Conservation (phyloP, 257 asterid species). For the Fraxinus pennsylvanica region DNA sequence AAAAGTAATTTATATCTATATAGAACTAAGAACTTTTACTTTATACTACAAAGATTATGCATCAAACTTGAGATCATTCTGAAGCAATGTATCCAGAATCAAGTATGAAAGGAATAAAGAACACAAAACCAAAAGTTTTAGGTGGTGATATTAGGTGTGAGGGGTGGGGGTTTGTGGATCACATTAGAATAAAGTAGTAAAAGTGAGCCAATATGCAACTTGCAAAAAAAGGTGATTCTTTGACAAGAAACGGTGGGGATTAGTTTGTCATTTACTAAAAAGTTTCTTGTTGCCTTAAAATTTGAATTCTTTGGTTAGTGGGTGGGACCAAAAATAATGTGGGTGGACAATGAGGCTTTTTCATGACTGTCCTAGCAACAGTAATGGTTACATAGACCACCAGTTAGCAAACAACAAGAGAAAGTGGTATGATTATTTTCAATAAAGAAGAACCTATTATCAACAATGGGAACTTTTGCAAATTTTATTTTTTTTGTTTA, state of each 20-base stretch:
- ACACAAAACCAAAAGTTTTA: slow-evolving; percentile 10
- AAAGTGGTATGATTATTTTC: slow-evolving; percentile 11
- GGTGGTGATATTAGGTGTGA: not conserved
- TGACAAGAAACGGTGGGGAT: slow-evolving; percentile 43
- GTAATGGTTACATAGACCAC: slow-evolving; percentile 18
- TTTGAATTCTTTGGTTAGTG: slow-evolving; percentile 34
- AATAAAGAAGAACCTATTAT: no score
- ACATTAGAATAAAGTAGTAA: slow-evolving; percentile 42
- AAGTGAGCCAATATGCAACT: slow-evolving; percentile 44
- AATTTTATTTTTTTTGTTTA: no score
- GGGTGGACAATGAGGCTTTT: slow-evolving; percentile 20
- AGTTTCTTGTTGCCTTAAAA: slow-evolving; percentile 21
- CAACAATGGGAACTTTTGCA: not conserved
- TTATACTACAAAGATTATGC: slow-evolving; percentile 39
- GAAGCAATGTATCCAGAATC: slow-evolving; percentile 47
- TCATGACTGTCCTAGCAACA: slow-evolving; percentile 25
- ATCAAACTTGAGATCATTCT: slow-evolving; percentile 36
- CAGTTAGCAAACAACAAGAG: slow-evolving; percentile 15
- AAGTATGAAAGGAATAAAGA: slow-evolving; percentile 39
- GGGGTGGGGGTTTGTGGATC: slow-evolving; percentile 25
- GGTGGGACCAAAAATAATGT: slow-evolving; percentile 37
- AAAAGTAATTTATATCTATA: slow-evolving; percentile 22
- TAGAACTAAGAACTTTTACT: slow-evolving; percentile 31
- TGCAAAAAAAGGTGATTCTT: slow-evolving; percentile 44
- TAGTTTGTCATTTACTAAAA: slow-evolving; percentile 50